Conservation (phyloP, 768 basidiomycete species). For the Austroboletus festivus region DNA sequence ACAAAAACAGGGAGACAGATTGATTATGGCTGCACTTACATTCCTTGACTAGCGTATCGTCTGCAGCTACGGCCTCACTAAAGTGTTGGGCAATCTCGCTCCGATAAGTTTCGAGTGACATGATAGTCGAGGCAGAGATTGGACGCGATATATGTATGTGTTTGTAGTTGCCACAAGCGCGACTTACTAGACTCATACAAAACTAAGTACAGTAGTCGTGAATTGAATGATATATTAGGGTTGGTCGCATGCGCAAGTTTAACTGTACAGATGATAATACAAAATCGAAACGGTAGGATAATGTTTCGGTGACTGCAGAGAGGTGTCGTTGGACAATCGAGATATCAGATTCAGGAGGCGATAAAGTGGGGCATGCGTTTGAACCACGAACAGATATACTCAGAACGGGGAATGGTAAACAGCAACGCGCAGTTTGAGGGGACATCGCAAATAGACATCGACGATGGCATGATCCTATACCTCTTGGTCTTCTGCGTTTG, state of each 20-base stretch:
- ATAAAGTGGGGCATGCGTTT: slow-evolving; percentile 12
- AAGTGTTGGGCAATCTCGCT: slow-evolving; percentile 26
- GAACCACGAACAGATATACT: slow-evolving; percentile 22
- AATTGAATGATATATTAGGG: slow-evolving; percentile 19
- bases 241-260: slow-evolving; percentile 15
- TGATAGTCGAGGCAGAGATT: slow-evolving; percentile 1
- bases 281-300: slow-evolving; percentile 22
- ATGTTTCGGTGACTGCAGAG: slow-evolving; percentile 18
- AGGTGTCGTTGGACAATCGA: slow-evolving; percentile 12
- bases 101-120: slow-evolving; percentile 22
- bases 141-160: slow-evolving; percentile 1
- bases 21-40: slow-evolving; percentile 36
- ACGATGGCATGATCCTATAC: slow-evolving; percentile 11
- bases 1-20: slow-evolving; percentile 5
- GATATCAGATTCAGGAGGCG: slow-evolving; percentile 10
- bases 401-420: slow-evolving; percentile 21
- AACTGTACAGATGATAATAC: slow-evolving; percentile 32
- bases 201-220: neutral
- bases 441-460: slow-evolving; percentile 2
- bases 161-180: slow-evolving; percentile 14
- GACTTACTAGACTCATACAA: neutral
- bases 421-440: slow-evolving; percentile 5
- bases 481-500: slow-evolving; percentile 13
- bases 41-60: slow-evolving; percentile 49
- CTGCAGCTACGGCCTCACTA: slow-evolving; percentile 29